A percentile compares a stretch with the other conserved stretches of the same genome.
Conservation (phyloP, 495 filamentous ascomycete species). For the Penicillium tannophilum region DNA sequence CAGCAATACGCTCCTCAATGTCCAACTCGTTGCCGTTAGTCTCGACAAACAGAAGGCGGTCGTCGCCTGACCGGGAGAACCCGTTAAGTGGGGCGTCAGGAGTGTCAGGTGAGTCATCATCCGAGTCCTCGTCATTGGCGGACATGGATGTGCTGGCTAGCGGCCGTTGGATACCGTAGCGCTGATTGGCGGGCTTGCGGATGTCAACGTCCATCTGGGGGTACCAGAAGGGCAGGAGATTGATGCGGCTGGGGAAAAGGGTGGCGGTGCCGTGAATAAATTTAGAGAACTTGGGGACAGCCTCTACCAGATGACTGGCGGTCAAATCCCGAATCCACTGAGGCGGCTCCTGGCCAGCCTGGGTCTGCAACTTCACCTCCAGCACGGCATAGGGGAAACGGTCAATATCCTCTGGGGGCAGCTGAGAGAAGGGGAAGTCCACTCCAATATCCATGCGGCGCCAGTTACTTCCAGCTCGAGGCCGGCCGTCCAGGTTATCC, state of each 20-base stretch:
- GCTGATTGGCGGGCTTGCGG: conserved; percentile 81
- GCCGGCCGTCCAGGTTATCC: conserved; percentile 85
- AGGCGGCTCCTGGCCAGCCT: conserved; percentile 93
- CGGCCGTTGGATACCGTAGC: conserved; percentile 85
- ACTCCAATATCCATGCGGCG: conserved; percentile 96
- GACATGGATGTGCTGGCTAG: conserved; percentile 71
- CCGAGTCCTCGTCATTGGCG: conserved; percentile 70
- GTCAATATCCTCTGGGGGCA: conserved; percentile 80
- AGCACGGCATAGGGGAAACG: conserved; percentile 95
- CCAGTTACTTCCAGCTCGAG: conserved; percentile 86
- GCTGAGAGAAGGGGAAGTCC: conserved; percentile 89
- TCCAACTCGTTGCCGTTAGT: conserved; percentile 60
- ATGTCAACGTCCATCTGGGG: conserved; percentile 99
- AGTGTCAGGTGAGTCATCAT: conserved; percentile 52
- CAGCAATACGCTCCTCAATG: conserved; percentile 72
- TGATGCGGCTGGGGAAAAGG: conserved; percentile 82
- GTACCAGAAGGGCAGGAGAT: conserved; percentile 94
- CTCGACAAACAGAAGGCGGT: conserved; percentile 35
- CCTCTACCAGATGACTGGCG: conserved; percentile 91
- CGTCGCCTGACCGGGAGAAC: conserved; percentile 23
- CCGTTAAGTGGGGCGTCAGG: conserved; percentile 10
- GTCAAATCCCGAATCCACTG: conserved; percentile 94
- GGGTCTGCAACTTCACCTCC: conserved; percentile 97
- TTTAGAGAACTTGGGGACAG: conserved; percentile 98
- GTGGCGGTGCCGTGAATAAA: conserved; percentile 95